Evolutionary conservation across 495 filamentous ascomycete genomes (phyloP).

Genomic region (Aspergillus nidulans): DNA sequence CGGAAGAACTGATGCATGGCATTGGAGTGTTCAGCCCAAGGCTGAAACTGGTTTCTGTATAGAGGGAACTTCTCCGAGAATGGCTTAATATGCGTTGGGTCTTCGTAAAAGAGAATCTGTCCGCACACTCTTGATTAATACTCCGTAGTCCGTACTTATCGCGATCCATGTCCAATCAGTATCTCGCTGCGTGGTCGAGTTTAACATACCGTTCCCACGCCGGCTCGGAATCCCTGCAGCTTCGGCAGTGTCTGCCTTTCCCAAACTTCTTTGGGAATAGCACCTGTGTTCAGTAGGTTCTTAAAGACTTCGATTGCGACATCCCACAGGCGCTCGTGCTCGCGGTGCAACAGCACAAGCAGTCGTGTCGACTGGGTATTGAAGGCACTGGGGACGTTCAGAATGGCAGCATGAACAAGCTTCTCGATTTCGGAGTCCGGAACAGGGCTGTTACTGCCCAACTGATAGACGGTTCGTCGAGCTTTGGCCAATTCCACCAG

Average conservation of each 20-base stretch:
- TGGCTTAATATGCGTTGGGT: conserved; percentile 37
- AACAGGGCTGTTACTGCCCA: conserved; percentile 42
- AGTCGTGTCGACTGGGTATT: conserved; percentile 52
- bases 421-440: conserved; percentile 47
- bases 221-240: conserved; percentile 40
- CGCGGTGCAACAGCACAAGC: conserved; percentile 41
- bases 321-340: conserved; percentile 52
- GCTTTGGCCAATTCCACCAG: conserved; percentile 37
- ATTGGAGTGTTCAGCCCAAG: conserved; percentile 50
- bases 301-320: conserved; percentile 37
- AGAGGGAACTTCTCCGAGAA: conserved; percentile 42
- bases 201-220: conserved; percentile 42
- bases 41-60: conserved; percentile 41
- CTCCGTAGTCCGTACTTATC: too few relatives aligned
- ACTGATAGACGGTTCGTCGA: conserved; percentile 48
- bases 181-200: background rate
- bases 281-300: conserved; percentile 29
- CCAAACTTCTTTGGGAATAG: conserved; percentile 37
- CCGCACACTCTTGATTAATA: background rate
- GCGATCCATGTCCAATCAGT: background rate
- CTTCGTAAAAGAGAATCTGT: conserved; percentile 52
- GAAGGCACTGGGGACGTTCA: conserved; percentile 49
- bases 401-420: conserved; percentile 44
- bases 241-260: conserved; percentile 44
- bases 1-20: conserved; percentile 54